Percentiles rank a stretch among this genome's conserved stretches.
Evolutionary conservation across 2,329 filamentous ascomycete species (phyloP).

Genomic region (Alternaria atra): DNA sequence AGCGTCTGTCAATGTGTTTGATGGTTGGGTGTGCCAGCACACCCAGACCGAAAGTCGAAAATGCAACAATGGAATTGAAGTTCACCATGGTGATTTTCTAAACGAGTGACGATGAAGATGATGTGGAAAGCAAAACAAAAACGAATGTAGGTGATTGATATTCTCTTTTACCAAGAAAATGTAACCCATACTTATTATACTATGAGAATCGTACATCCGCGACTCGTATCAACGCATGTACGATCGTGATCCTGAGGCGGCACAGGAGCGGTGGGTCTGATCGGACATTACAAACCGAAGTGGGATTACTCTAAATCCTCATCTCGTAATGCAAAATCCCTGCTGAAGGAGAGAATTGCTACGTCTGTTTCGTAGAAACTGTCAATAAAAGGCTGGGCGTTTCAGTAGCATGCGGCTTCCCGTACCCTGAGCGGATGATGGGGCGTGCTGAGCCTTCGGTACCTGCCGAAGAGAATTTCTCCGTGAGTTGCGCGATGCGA

Average conservation of each 20-base stretch:
- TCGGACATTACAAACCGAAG: neutral
- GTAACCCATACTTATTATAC: neutral
- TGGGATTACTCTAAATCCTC: neutral
- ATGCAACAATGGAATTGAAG: constrained; percentile 23
- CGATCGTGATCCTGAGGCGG: neutral
- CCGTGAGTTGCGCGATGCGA: neutral
- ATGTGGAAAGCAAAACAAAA: neutral
- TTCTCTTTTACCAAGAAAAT: no score
- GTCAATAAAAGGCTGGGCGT: neutral
- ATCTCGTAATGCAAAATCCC: neutral
- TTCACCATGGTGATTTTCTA: constrained; percentile 25
- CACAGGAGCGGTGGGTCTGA: neutral
- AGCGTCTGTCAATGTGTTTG: constrained; percentile 35
- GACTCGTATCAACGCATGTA: neutral
- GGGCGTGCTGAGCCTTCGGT: neutral
- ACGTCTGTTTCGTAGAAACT: neutral
- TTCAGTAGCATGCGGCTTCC: neutral
- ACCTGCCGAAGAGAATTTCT: neutral
- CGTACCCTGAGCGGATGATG: neutral
- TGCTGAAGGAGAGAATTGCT: neutral
- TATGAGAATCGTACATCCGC: neutral
- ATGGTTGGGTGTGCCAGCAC: constrained; percentile 36
- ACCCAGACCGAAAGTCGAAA: constrained; percentile 26
- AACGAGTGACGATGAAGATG: neutral
- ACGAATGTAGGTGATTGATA: neutral